Evolutionary conservation across 345 rosid species (phyloP), one percentile per base, ranked within the genome.

Genomic region (Abelmoschus esculentus): DNA sequence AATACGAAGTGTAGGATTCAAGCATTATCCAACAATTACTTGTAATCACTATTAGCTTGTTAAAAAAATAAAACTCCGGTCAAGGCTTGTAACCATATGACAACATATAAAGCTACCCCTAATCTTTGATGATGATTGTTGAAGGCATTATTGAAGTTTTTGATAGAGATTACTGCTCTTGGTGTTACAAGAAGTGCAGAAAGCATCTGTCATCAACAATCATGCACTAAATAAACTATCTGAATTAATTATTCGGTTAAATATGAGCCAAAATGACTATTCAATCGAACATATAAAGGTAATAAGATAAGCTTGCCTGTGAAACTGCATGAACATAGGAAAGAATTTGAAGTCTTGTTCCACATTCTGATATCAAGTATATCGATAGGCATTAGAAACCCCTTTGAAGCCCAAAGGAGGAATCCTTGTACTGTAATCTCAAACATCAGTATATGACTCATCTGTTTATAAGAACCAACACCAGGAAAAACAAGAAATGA

Each of bases 331-430:
- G 98, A 74, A 83, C 84, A 73, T 86, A 85, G 76, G 82, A 77
- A 57, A 87, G 79, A 69, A 83, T 77, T 81, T 78, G 80, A 63
- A 81, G 74, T 57, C 83, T 83, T 80, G 78, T 77, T 74, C 84
- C 86, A 73, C 80, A 87, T 80, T 79, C 98, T 86, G 75, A 90
- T 80, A 38, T 80, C 69, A 62, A 92, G 85, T 57, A 92, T 80
- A 57, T 91, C 98, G 57, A 86, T 46, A 63, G 98, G 98, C 88
- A 84, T 85, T 66, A 92, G 79, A 71, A 92, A 79, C 32, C 96
- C 98, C 80, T 89, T 81, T 61, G 98, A 92, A 68, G 74, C 86
- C 98, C 98, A 92, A 19, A 90, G 82, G 73, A 92, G 89, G 76
- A 90, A 80, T 12, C 93, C 98, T 72, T 92, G 98, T 42, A 90